Conservation (phyloP, 75 land plant genomes). For the Picea glauca region DNA sequence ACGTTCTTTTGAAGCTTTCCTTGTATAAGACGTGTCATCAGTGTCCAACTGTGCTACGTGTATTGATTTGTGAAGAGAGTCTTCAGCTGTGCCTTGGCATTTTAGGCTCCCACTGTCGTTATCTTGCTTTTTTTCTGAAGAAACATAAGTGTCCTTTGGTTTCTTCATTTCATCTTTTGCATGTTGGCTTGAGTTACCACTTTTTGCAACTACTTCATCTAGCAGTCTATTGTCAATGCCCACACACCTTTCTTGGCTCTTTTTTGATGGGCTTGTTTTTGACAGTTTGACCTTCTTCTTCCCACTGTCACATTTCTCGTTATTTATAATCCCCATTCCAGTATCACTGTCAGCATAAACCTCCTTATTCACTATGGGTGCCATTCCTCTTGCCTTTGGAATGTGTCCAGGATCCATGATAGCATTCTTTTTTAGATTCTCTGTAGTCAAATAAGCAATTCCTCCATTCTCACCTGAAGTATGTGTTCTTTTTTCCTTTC, state of each 20-base stretch:
- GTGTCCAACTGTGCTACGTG: no score
- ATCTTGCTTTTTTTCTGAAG: neutral
- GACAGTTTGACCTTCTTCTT: neutral
- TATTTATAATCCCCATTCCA: no score
- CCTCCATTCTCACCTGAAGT: neutral
- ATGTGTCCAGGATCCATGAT: neutral
- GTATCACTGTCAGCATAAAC: neutral
- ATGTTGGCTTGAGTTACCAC: neutral
- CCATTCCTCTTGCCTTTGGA: neutral
- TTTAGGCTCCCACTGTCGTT: no score
- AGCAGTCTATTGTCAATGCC: neutral
- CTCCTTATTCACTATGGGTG: neutral
- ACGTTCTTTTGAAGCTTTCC: no score
- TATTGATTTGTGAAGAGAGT: no score
- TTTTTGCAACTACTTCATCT: constrained; percentile 2
- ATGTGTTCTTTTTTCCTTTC: neutral
- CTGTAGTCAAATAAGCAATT: neutral
- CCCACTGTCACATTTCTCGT: no score
- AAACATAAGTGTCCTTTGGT: neutral
- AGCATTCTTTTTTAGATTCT: neutral
- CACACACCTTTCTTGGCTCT: neutral
- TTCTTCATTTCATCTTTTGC: neutral
- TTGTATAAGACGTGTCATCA: no score
- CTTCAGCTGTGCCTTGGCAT: no score
- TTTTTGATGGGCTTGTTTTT: neutral